phyloP scores from a whole-genome alignment of 805 yeast species.

The Wickerhamomyces canadensis region DNA sequence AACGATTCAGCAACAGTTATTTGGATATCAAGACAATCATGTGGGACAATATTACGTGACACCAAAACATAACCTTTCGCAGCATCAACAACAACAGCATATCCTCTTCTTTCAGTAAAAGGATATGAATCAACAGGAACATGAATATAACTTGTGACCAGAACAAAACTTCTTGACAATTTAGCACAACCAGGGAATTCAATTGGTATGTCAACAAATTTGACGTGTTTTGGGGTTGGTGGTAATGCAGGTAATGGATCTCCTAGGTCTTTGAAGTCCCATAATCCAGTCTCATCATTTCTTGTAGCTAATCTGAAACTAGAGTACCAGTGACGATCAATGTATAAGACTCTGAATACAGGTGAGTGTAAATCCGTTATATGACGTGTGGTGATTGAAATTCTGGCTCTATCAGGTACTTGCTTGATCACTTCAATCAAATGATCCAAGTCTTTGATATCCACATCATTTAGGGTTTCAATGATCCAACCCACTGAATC shows the following conservation, averaged over 20 bases:
- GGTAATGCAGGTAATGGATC: constrained; percentile 53
- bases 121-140: constrained; percentile 74
- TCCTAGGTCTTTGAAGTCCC: constrained; percentile 49
- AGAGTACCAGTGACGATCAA: constrained; percentile 84
- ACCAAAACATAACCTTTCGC: constrained; percentile 73
- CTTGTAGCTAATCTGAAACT: constrained; percentile 65
- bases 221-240: constrained; percentile 53
- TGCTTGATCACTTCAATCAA: constrained; percentile 72
- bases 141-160: constrained; percentile 60
- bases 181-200: constrained; percentile 46
- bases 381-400: constrained; percentile 68
- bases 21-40: constrained; percentile 64
- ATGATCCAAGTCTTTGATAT: constrained; percentile 67
- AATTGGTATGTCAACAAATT: constrained; percentile 62
- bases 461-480: constrained; percentile 69
- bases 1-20: constrained; percentile 84
- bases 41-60: constrained; percentile 76
- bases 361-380: constrained; percentile 77
- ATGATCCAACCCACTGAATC: constrained; percentile 77
- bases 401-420: constrained; percentile 72
- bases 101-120: constrained; percentile 51
- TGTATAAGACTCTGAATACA: constrained; percentile 54
- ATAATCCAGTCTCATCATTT: constrained; percentile 49
- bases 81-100: constrained; percentile 82
- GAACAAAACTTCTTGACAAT: constrained; percentile 64